A percentile compares a stretch with the other conserved stretches of the same genome.
These are phyloP conservation scores for Candida schatavii DNA, from an alignment of 805 yeast genomes.

Conservation along the genomic window DNA sequence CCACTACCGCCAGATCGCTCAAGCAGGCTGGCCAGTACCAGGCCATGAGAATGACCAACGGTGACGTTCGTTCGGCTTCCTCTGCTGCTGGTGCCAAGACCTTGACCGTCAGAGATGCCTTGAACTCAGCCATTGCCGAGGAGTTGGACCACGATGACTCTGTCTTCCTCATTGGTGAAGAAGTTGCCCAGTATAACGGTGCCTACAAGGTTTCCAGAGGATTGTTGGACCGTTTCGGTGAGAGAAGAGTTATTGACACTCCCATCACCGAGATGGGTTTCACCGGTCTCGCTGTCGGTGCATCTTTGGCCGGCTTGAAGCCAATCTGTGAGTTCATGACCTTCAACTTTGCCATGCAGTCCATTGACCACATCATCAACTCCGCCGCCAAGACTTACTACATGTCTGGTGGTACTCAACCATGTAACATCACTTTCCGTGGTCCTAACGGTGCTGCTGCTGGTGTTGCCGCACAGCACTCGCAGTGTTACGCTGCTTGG, in stretches of 20 bases:
- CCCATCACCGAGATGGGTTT: slow-evolving; percentile 99
- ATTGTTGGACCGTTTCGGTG: slow-evolving; percentile 90
- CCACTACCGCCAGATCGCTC: slow-evolving; percentile 18
- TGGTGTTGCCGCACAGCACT: slow-evolving; percentile 99
- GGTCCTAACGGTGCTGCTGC: slow-evolving; percentile 99
- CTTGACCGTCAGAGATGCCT: slow-evolving; percentile 95
- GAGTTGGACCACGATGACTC: slow-evolving; percentile 94
- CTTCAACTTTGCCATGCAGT: slow-evolving; percentile 99
- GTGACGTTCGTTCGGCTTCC: slow-evolving; percentile 40
- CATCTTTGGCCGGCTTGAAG: slow-evolving; percentile 93
- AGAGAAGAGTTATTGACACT: slow-evolving; percentile 88
- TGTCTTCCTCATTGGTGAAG: slow-evolving; percentile 97
- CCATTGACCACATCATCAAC: slow-evolving; percentile 97
- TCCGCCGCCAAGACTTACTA: slow-evolving; percentile 98
- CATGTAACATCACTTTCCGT: slow-evolving; percentile 95
- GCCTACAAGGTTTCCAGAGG: slow-evolving; percentile 98
- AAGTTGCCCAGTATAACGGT: slow-evolving; percentile 98
- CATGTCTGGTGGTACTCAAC: slow-evolving; percentile 99
- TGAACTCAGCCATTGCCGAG: slow-evolving; percentile 93
- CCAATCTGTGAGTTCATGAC: slow-evolving; percentile 99
- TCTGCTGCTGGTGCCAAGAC: slow-evolving; percentile 50
- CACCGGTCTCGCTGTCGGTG: slow-evolving; percentile 92
- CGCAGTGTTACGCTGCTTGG: slow-evolving; percentile 97
- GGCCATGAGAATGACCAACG: slow-evolving; percentile 32
- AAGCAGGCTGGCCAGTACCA: slow-evolving; percentile 32